Evolutionary conservation across 148 eudicot genomes (phyloP), one percentile per base, ranked within the genome.

Genomic region (Diospyros kaki): DNA sequence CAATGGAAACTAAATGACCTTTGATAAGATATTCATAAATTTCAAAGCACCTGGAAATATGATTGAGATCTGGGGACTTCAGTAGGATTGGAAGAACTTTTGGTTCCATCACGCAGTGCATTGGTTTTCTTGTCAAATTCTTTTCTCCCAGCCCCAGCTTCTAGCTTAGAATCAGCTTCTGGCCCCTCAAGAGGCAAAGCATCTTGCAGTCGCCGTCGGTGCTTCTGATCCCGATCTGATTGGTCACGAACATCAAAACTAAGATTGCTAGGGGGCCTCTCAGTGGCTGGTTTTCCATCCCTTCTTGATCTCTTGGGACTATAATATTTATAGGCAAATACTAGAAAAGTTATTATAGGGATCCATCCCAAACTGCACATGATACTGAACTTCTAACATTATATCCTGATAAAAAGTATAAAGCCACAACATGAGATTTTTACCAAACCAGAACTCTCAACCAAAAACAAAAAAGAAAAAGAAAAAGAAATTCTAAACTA

Each of bases 111-210:
- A 73, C 62, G 71, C 28, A 50, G 65, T 75, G 75, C 85, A 83
- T 73, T 71, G 70, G 50, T 71, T 78, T 73, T 84, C 64, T 78
- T 86, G 44, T 82, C 84, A 45, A 81, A 76, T 63, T 58, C 87
- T 73, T 84, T 78, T 40, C 58, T 80, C 43, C 73, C 50, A 66
- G 73, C 64, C 75, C 76, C 79, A 17, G 61, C 55, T 68, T 89
- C 90, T 58, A 56, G 64, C 80, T 87, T 87, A 43, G 80, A 63
- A 64, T 84, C 78, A 1, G 58, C 76, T 48, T 66, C 73, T 10
- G 82, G 82, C 43, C 74, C 76, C 79, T 87, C 93, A 76, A 83
- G 89, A 73, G 90, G 91, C 75, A 83, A 81, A 73, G 88, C 82
- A 84, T 91, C 94, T 72, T 83, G 83, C 73, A 79, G 83, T 18